phyloP scores from a whole-genome alignment of 108 stramenopile genomes.

The Epipyxis sp. region DNA sequence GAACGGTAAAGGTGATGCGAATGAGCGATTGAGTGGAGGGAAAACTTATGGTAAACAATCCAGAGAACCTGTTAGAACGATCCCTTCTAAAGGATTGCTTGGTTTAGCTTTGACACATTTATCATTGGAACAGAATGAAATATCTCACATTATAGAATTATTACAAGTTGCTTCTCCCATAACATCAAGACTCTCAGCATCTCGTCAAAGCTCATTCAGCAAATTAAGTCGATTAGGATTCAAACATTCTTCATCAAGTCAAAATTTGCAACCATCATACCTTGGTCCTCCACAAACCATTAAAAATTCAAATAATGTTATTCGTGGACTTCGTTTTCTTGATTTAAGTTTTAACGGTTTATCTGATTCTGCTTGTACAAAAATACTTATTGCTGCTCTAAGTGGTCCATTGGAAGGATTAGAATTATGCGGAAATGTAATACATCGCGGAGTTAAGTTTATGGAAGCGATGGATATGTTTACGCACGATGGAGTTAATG shows the following conservation, averaged over 20 bases:
- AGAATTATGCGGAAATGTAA: conserved; percentile 15
- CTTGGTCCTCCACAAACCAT: neutral
- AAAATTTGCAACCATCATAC: neutral
- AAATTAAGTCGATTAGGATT: too few relatives aligned
- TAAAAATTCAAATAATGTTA: neutral
- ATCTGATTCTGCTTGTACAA: neutral
- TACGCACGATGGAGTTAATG: neutral
- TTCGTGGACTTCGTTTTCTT: conserved; percentile 14
- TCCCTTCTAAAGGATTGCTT: conserved; percentile 2
- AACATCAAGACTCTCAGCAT: neutral
- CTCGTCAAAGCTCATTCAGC: too few relatives aligned
- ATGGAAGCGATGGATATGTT: neutral
- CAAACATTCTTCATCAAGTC: neutral
- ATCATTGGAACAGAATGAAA: neutral
- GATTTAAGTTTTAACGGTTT: conserved; percentile 18
- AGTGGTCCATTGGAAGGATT: conserved; percentile 22
- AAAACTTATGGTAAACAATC: too few relatives aligned
- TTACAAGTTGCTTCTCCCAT: neutral
- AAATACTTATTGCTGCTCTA: neutral
- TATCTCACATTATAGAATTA: neutral
- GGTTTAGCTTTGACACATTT: conserved; percentile 18
- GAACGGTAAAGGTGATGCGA: neutral
- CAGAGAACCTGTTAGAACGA: neutral
- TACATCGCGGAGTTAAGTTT: neutral
- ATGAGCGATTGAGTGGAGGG: neutral